Conservation (phyloP, 108 stramenopile species). For the Cyclotella sp. region DNA sequence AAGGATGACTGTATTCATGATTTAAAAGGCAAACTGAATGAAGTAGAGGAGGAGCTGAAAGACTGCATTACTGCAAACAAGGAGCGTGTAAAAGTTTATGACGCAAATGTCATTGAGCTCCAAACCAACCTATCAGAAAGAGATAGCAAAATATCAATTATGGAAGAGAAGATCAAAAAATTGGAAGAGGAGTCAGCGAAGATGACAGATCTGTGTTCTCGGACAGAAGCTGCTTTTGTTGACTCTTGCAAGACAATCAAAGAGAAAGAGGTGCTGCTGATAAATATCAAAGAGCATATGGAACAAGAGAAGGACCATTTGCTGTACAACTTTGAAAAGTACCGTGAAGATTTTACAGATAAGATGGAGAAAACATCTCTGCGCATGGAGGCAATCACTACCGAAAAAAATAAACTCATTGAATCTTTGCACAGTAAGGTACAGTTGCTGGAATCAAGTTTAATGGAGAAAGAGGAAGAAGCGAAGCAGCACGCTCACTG, state of each 20-base stretch:
- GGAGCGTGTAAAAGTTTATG: slow-evolving; percentile 2
- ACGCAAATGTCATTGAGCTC: slow-evolving; percentile 10
- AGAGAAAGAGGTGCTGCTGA: slow-evolving; percentile 23
- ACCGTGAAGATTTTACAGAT: slow-evolving; percentile 17
- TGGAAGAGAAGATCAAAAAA: slow-evolving; percentile 12
- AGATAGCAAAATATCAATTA: slow-evolving; percentile 3
- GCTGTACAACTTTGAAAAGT: slow-evolving; percentile 30
- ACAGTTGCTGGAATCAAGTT: slow-evolving; percentile 27
- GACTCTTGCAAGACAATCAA: slow-evolving; percentile 13
- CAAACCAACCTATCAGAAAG: neutral
- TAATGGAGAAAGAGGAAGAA: slow-evolving; percentile 27
- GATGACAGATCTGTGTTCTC: slow-evolving; percentile 4
- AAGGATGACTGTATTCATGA: slow-evolving; percentile 31
- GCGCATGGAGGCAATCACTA: slow-evolving; percentile 30
- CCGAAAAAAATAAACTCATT: slow-evolving; percentile 45
- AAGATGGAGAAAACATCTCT: slow-evolving; percentile 26
- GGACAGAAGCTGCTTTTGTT: slow-evolving; percentile 15
- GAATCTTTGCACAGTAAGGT: slow-evolving; percentile 39
- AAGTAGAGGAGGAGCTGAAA: slow-evolving; percentile 21
- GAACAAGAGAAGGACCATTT: slow-evolving; percentile 20
- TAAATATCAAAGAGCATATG: neutral
- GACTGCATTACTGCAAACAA: neutral
- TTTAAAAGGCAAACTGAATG: slow-evolving; percentile 18
- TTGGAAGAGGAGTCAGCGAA: slow-evolving; percentile 13
- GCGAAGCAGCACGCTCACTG: neutral